phyloP scores from a whole-genome alignment of 2,329 filamentous ascomycete genomes.

The Penicillium polonicum region DNA sequence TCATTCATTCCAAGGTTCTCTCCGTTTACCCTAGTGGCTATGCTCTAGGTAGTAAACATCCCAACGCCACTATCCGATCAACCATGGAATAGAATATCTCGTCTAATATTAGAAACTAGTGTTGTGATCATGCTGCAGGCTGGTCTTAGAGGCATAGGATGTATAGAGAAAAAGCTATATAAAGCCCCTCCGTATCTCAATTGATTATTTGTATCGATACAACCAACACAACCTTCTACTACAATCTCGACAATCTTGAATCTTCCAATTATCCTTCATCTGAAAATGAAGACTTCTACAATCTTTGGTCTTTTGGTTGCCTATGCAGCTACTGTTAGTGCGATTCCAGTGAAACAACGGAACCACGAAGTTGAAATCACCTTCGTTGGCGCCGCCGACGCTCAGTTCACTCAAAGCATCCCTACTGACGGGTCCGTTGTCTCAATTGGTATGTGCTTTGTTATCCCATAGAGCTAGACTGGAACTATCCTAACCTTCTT shows the following conservation, averaged over 20 bases:
- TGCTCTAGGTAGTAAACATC: background rate
- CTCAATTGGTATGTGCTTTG: background rate
- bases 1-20: background rate
- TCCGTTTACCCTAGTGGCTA: background rate
- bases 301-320: background rate
- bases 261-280: background rate
- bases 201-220: background rate
- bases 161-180: background rate
- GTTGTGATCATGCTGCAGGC: background rate
- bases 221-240: background rate
- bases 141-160: background rate
- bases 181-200: background rate
- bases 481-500: background rate
- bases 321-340: background rate
- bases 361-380: conserved; percentile 3
- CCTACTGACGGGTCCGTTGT: conserved; percentile 8
- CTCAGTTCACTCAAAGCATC: conserved; percentile 12
- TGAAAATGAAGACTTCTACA: background rate
- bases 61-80: background rate
- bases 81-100: background rate
- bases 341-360: background rate
- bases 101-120: background rate
- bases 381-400: conserved; percentile 16
- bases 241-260: background rate
- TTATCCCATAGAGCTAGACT: background rate